Percentiles rank a stretch among this genome's conserved stretches.
Evolutionary conservation across 2,329 filamentous ascomycete species (phyloP).

Genomic region (Paecilomyces niveus): DNA sequence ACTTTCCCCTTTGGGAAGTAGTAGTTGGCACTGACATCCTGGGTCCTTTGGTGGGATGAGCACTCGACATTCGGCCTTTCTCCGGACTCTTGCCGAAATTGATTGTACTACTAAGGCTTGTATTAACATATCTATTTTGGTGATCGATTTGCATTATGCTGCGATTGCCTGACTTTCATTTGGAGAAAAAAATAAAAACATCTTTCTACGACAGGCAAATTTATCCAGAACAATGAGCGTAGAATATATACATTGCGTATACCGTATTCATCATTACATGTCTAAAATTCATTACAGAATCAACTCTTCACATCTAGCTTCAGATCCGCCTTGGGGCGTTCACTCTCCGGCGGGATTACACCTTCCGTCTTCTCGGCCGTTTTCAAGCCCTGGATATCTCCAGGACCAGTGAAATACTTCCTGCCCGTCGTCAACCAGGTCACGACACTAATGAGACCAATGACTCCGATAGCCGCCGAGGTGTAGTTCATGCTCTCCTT

Average conservation of each 20-base stretch:
- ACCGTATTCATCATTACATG: background rate
- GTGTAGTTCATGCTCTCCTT: conserved; percentile 54
- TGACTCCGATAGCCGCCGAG: conserved; percentile 48
- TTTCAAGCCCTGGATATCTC: conserved; percentile 2
- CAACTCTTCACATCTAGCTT: background rate
- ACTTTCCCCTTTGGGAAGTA: background rate
- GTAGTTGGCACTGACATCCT: background rate
- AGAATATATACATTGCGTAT: background rate
- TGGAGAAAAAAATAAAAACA: background rate
- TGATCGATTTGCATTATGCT: background rate
- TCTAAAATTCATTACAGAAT: background rate
- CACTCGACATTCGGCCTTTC: background rate
- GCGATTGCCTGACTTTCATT: background rate
- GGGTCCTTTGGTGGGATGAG: background rate
- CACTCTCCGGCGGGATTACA: background rate
- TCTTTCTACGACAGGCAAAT: background rate
- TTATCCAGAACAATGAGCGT: background rate
- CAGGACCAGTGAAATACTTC: conserved; percentile 45
- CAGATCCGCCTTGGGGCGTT: background rate
- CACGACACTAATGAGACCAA: conserved; percentile 43
- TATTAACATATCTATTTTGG: background rate
- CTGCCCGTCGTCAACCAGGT: conserved; percentile 48
- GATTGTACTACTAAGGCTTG: background rate
- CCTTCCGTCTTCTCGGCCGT: background rate
- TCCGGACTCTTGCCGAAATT: background rate